Conservation (phyloP, 2,329 filamentous ascomycete genomes). For the Aspergillus candidus region DNA sequence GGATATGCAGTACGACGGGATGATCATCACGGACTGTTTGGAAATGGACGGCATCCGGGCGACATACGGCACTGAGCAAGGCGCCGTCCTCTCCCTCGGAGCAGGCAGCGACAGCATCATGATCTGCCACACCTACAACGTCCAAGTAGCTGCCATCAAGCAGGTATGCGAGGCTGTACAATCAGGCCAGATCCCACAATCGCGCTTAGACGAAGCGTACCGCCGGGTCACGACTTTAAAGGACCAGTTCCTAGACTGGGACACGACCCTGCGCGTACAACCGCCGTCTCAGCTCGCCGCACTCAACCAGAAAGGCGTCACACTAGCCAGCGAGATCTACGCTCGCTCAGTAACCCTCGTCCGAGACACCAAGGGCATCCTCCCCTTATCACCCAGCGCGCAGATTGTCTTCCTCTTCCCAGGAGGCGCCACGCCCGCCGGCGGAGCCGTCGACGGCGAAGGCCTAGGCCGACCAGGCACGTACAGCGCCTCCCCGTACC, state of each 20-base stretch:
- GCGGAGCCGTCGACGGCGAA: constrained; percentile 37
- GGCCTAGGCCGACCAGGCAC: constrained; percentile 28
- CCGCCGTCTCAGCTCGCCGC: constrained; percentile 13
- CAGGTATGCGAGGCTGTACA: constrained; percentile 33
- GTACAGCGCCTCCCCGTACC: constrained; percentile 28
- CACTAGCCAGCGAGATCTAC: constrained; percentile 32
- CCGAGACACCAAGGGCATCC: constrained; percentile 21
- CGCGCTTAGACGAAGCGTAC: constrained; percentile 30
- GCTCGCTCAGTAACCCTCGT: constrained; percentile 38
- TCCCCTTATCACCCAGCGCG: constrained; percentile 26
- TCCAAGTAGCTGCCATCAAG: constrained; percentile 38
- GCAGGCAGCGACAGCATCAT: constrained; percentile 42
- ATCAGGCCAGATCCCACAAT: constrained; percentile 27
- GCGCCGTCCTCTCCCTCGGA: constrained; percentile 37
- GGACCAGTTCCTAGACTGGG: constrained; percentile 29
- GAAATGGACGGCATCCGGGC: constrained; percentile 42
- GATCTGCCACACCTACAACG: constrained; percentile 41
- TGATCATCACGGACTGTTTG: constrained; percentile 42
- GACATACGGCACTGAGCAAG: constrained; percentile 38
- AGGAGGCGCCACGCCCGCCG: constrained; percentile 26
- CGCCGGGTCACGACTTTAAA: constrained; percentile 34
- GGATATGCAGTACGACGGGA: constrained; percentile 40
- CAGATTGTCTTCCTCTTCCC: constrained; percentile 36
- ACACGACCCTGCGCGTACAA: constrained; percentile 19
- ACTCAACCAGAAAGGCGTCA: constrained; percentile 21